Percentiles rank a stretch among this genome's conserved stretches.
phyloP scores from a whole-genome alignment of 352 stramenopile species.

The Globisporangium viniferum region DNA sequence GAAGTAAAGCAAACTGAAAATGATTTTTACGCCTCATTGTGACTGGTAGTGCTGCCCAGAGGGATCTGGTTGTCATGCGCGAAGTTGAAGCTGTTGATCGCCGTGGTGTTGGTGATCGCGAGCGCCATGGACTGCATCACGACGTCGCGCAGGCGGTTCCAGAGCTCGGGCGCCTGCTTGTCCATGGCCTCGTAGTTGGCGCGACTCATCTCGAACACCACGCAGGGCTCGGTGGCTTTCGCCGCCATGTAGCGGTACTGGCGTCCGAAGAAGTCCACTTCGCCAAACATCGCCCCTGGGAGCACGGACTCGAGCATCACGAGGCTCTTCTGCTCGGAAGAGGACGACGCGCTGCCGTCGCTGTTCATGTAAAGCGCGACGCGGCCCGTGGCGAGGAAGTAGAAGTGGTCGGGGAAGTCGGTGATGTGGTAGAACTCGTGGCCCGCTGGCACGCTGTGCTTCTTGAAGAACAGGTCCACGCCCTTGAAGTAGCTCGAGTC shows the following conservation, averaged over 20 bases:
- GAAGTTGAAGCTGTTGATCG: slow-evolving; percentile 60
- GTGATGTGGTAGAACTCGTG: slow-evolving; percentile 76
- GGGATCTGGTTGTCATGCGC: slow-evolving; percentile 6
- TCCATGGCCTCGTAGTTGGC: neutral
- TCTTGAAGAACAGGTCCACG: slow-evolving; percentile 63
- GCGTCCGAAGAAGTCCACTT: slow-evolving; percentile 82
- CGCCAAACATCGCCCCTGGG: slow-evolving; percentile 79
- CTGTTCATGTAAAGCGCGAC: slow-evolving; percentile 79
- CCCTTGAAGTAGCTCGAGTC: slow-evolving; percentile 61
- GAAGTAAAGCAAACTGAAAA: neutral
- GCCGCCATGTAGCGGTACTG: slow-evolving; percentile 48
- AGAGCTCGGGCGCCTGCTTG: neutral
- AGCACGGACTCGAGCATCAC: slow-evolving; percentile 68
- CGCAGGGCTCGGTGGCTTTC: neutral
- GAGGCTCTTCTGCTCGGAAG: slow-evolving; percentile 31
- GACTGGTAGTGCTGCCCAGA: neutral
- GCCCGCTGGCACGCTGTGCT: slow-evolving; percentile 45
- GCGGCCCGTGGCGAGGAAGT: slow-evolving; percentile 69
- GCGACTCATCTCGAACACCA: neutral
- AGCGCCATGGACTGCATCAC: neutral
- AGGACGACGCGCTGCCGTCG: slow-evolving; percentile 38
- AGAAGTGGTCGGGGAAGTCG: slow-evolving; percentile 61
- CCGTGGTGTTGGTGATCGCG: slow-evolving; percentile 28
- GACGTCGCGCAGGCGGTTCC: neutral
- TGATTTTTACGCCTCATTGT: neutral